Evolutionary conservation across 2,329 filamentous ascomycete genomes (phyloP), one percentile per base, ranked within the genome.

Genomic region (Cladosporium austrohemisphaericum): DNA sequence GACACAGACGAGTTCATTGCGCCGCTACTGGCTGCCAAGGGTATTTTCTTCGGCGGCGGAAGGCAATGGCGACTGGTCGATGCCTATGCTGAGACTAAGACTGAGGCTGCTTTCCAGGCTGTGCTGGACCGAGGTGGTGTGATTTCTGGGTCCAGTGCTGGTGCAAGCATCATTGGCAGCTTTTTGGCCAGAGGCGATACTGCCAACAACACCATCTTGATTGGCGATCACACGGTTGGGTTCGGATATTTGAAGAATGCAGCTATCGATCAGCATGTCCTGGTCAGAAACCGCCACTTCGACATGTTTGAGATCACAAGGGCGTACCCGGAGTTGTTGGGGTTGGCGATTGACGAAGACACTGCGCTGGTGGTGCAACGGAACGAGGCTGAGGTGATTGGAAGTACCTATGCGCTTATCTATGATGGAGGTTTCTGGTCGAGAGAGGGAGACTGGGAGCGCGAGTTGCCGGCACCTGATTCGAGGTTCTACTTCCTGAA

Each of bases 11-110:
- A 53, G 10, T 59, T 57, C 19, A 41, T 57, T 18, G 57, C 55
- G 7, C 55, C 57, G 1, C 23, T 57, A 13, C 35, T 40, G 26
- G 41, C 52, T 9, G 57, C 57, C 1, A 47, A 38, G 16, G 57
- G 53, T 9, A 52, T 59, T 36, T 59, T 55, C 41, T 59, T 59
- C 41, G 55, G 55, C 38, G 57, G 57, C 10, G 57, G 57, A 11
- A 31, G 55, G n/a, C 57, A 59, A 49, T 59, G 57, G 57, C 50
- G 57, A 4, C 49, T 59, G 11, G 55, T 57, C 9, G 57, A 59
- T 23, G 57, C 51, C 5, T 59, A 59, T 19, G 55, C 55, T 4
- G 57, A 55, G 10, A 59, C 57, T 13, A 51, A 54, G 31, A 31
- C 51, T 4, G 57, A 57, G 33, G 33, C 20, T 3, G 57, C 54